Base-by-base conservation (phyloP, 106 monocot species). In the Allium cepa region DNA sequence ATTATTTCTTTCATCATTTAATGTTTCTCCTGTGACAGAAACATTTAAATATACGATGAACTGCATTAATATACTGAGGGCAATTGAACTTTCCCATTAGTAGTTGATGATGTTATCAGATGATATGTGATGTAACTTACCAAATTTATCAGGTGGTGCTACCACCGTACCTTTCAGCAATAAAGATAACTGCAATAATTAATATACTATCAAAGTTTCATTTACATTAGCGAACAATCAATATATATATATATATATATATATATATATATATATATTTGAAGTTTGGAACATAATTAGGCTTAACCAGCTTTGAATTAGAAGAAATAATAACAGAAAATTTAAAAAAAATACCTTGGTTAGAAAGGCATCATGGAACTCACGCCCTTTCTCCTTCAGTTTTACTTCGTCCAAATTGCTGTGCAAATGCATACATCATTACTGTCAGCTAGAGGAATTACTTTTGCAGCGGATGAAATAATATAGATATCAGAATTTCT, bases 1-100 rank as follows among this genome's bases (percentile, higher is more conserved):
- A 65, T 78, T 84, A 12, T 59, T 76, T 65, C 90, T 84, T 69
- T 94, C 94, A 72, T 94, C 87, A 48, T 82, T 75, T 26, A 90
- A 63, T 57, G 94, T 90, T 78, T 93, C 93, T 18, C 93, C 93
- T 93, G 81, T 93, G 81, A 15, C 10, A 64, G 8, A 28, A 11
- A 15, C 64, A 64, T 15, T 16, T 7, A 55, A 46, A 15, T 72
- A 9, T 59, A 61, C 17, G 51, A 2, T 17, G 9, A 46, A 10
- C 17, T 18, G 26, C 22, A 22, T 22, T 22, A 22, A 22, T 22
- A 22, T 22, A 22, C 22, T 22, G 22, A 22, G 22, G 22, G 22
- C 22, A 22, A 22, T 22, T 22, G 22, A 22, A 22, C 22, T 22
- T 22, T 22, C 22, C 22, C 22, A 22, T 22, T 22, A 22, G 22